Evolutionary conservation across 768 basidiomycete genomes (phyloP).

Genomic region (Pisolithus tinctorius): DNA sequence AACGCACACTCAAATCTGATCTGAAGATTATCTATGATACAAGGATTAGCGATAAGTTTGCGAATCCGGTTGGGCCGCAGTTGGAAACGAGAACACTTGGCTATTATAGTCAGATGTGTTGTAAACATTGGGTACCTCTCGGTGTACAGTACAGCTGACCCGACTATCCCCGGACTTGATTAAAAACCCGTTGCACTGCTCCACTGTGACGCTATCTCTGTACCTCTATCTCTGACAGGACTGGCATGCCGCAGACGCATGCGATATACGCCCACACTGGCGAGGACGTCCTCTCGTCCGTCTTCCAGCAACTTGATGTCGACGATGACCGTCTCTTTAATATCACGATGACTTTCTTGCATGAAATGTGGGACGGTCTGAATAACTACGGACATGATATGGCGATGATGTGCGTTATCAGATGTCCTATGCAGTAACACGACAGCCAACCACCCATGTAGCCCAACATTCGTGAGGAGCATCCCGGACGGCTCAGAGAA

Average conservation of each 20-base stretch:
- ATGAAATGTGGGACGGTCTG: slow-evolving; percentile 74
- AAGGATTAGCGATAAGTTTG: too few relatives aligned
- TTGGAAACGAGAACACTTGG: too few relatives aligned
- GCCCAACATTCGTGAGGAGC: slow-evolving; percentile 92
- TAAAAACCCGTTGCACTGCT: neutral
- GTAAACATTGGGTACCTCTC: too few relatives aligned
- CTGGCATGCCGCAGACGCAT: slow-evolving; percentile 32
- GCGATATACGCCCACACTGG: slow-evolving; percentile 36
- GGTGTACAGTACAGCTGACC: too few relatives aligned
- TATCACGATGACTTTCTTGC: slow-evolving; percentile 74
- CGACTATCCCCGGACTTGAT: too few relatives aligned
- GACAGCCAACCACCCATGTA: slow-evolving; percentile 21
- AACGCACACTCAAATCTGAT: too few relatives aligned
- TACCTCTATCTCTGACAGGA: neutral
- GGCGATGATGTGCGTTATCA: slow-evolving; percentile 77
- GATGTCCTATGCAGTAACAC: neutral
- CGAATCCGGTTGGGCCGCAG: too few relatives aligned
- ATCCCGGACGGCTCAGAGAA: slow-evolving; percentile 92
- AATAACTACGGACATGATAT: slow-evolving; percentile 67
- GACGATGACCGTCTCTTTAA: slow-evolving; percentile 50
- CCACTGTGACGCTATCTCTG: neutral
- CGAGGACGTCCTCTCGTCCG: slow-evolving; percentile 50
- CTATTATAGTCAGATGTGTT: too few relatives aligned
- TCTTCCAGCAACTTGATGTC: slow-evolving; percentile 71
- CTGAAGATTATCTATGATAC: too few relatives aligned